phyloP scores from a whole-genome alignment of 192 early-diverging fungal genomes.

The Rhizophagus sp. region DNA sequence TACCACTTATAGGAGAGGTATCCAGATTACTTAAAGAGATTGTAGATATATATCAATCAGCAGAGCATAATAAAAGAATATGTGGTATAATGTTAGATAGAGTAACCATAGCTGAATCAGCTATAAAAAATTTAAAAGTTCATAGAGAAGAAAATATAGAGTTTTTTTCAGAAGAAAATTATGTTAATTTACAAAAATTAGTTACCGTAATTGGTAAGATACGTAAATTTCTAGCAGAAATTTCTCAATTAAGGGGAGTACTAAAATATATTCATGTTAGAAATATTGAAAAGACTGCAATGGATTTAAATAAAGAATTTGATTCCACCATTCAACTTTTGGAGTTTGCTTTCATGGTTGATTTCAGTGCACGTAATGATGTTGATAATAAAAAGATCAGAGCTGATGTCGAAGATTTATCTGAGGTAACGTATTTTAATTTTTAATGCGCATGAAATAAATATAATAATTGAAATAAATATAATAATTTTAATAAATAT shows the following conservation, averaged over 20 bases:
- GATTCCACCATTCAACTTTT: background rate
- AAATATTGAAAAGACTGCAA: background rate
- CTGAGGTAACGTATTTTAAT: too few species aligned
- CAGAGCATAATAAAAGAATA: constrained; percentile 21
- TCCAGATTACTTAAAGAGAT: background rate
- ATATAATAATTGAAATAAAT: too few species aligned
- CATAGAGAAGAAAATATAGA: background rate
- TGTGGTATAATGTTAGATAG: constrained; percentile 14
- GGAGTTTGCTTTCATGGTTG: background rate
- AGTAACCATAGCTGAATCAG: background rate
- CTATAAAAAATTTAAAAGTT: background rate
- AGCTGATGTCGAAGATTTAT: too few species aligned
- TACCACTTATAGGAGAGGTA: constrained; percentile 10
- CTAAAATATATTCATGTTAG: background rate
- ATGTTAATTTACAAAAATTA: background rate
- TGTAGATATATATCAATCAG: background rate
- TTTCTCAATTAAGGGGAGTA: constrained; percentile 2
- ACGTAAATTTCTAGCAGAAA: constrained; percentile 2
- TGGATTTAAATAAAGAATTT: constrained; percentile 24
- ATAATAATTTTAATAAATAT: too few species aligned
- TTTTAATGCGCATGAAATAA: too few species aligned
- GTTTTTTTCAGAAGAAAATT: constrained; percentile 13
- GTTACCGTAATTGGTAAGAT: background rate
- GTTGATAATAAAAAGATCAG: too few species aligned
- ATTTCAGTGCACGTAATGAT: too few species aligned